Conservation (phyloP, 192 early-diverging fungal genomes). For the Backusella parvicylindrica region DNA sequence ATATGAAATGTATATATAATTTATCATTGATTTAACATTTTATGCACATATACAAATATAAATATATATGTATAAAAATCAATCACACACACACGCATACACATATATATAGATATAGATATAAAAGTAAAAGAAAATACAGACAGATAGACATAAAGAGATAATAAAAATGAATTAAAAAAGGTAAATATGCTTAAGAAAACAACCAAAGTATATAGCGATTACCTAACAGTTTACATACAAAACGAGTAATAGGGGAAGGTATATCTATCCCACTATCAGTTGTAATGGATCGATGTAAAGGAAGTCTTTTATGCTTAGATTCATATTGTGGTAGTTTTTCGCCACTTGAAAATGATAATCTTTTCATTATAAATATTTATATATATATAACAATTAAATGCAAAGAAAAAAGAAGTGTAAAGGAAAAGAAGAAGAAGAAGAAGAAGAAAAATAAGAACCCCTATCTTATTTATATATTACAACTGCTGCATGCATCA, state of each 20-base stretch:
- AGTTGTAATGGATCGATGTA: conserved; percentile 8
- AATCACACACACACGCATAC: neutral
- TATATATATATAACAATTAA: neutral
- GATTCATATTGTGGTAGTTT: neutral
- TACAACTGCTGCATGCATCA: neutral
- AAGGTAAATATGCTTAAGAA: neutral
- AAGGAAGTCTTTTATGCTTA: neutral
- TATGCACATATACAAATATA: neutral
- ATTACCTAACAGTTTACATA: conserved; percentile 17
- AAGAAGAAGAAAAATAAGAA: neutral
- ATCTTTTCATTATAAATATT: neutral
- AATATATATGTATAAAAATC: neutral
- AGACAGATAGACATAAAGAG: too few relatives aligned
- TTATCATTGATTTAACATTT: neutral
- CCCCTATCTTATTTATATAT: neutral
- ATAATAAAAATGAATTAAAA: neutral
- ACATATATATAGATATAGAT: neutral
- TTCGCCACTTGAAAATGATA: neutral
- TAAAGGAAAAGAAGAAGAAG: neutral
- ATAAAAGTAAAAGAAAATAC: neutral
- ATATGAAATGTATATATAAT: neutral
- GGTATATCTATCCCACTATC: neutral
- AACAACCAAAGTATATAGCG: neutral
- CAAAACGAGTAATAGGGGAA: conserved; percentile 12
- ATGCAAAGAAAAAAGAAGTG: neutral